These are phyloP conservation scores for Lipomyces kockii DNA, from an alignment of 805 yeast species.

Conservation along the genomic window DNA sequence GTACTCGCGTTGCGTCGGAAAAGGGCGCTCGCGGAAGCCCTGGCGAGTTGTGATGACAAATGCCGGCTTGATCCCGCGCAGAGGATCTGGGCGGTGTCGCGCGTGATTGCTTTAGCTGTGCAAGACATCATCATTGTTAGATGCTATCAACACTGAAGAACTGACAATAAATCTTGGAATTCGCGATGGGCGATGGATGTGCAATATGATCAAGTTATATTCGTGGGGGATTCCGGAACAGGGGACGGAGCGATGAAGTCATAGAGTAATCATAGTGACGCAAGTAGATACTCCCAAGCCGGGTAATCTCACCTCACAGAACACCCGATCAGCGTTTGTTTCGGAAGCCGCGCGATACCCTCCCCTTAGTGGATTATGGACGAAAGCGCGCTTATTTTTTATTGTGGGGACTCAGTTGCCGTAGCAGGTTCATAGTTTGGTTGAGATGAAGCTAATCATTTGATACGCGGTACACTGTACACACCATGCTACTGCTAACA, in stretches of 20 bases:
- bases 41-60: constrained; percentile 10
- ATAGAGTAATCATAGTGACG: not conserved
- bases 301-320: not conserved
- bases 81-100: not conserved
- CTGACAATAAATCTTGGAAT: not conserved
- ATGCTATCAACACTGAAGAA: not conserved
- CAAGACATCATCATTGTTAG: not conserved
- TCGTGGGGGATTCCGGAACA: too few relatives aligned
- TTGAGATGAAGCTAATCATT: too few relatives aligned
- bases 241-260: not conserved
- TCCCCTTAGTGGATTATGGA: too few relatives aligned
- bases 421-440: too few relatives aligned
- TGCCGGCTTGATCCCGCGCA: not conserved
- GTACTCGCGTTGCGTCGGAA: constrained; percentile 1
- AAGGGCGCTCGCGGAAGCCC: not conserved
- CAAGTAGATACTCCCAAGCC: not conserved
- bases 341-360: too few relatives aligned
- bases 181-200: not conserved
- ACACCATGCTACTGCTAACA: too few relatives aligned
- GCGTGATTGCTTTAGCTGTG: not conserved
- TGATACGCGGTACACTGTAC: too few relatives aligned
- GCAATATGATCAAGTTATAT: not conserved
- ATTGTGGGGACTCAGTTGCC: too few relatives aligned
- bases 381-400: too few relatives aligned
- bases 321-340: too few relatives aligned